phyloP scores from a whole-genome alignment of 371 early-diverging fungal species.

The Mortierella sp. region DNA sequence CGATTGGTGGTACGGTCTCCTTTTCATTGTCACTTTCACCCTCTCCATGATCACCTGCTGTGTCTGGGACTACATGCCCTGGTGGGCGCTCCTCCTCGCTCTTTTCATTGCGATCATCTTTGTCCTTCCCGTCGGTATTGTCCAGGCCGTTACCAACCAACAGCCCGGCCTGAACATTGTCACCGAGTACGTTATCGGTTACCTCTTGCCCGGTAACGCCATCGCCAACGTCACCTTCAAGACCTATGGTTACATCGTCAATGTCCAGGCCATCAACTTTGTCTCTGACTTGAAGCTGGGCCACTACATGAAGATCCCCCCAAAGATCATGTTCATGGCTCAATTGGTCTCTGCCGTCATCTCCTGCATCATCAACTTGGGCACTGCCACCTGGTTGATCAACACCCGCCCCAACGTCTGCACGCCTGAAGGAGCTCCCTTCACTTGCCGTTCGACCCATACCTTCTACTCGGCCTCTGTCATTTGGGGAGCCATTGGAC shows the following conservation, averaged over 20 bases:
- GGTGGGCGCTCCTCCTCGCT: conserved; percentile 80
- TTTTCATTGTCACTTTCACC: conserved; percentile 69
- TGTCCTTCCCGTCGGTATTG: conserved; percentile 84
- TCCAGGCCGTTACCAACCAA: conserved; percentile 79
- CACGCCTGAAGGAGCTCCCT: conserved; percentile 62
- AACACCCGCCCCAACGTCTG: conserved; percentile 67
- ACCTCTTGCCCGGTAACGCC: conserved; percentile 66
- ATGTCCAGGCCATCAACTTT: conserved; percentile 64
- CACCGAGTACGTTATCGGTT: conserved; percentile 72
- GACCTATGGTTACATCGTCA: conserved; percentile 65
- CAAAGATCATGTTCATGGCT: conserved; percentile 71
- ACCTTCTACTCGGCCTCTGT: conserved; percentile 59
- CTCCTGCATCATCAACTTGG: conserved; percentile 68
- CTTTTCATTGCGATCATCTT: conserved; percentile 73
- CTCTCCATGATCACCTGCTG: conserved; percentile 73
- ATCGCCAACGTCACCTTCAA: conserved; percentile 61
- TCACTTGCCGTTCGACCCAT: conserved; percentile 63
- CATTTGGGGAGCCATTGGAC: conserved; percentile 78
- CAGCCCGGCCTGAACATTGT: conserved; percentile 79
- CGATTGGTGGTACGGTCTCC: conserved; percentile 76
- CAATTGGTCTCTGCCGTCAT: conserved; percentile 73
- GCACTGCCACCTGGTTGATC: conserved; percentile 71
- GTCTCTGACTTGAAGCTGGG: conserved; percentile 68
- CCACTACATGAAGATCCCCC: conserved; percentile 79
- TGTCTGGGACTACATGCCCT: conserved; percentile 68